Evolutionary conservation across 1,284 basidiomycete species (phyloP).

Genomic region (Uromyces viciae-fabae): DNA sequence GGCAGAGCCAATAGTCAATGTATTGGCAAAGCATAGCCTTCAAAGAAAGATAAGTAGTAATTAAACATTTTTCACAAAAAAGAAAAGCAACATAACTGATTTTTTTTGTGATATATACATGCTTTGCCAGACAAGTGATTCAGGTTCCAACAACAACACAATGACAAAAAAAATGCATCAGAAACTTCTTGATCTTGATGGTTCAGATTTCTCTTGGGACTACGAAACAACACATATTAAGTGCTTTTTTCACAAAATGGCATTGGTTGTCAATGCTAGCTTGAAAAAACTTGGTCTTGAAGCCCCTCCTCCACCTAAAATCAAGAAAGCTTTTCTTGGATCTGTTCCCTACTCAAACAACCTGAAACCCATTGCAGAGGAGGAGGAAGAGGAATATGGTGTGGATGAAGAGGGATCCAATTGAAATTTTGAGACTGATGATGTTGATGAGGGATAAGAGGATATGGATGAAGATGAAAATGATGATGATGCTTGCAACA

Average conservation of each 20-base stretch:
- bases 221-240: slow-evolving; percentile 2
- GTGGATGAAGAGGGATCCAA: too few species aligned
- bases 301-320: neutral
- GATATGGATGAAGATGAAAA: too few species aligned
- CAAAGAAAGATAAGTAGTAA: neutral
- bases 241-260: neutral
- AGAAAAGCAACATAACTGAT: neutral
- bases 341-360: neutral
- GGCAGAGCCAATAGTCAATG: neutral
- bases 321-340: neutral
- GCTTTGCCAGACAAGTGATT: slow-evolving; percentile 20
- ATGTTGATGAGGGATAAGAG: too few species aligned
- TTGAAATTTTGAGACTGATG: too few species aligned
- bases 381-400: neutral
- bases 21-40: neutral
- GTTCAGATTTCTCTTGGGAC: neutral
- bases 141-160: neutral
- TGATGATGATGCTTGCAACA: neutral
- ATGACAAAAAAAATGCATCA: neutral
- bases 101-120: neutral
- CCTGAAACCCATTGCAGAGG: neutral
- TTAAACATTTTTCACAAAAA: neutral
- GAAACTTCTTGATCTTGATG: neutral
- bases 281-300: neutral
- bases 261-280: slow-evolving; percentile 12